Evolutionary conservation across 106 monocot species (phyloP), one percentile per base, ranked within the genome.

Genomic region (Acanthochlamys bracteata): DNA sequence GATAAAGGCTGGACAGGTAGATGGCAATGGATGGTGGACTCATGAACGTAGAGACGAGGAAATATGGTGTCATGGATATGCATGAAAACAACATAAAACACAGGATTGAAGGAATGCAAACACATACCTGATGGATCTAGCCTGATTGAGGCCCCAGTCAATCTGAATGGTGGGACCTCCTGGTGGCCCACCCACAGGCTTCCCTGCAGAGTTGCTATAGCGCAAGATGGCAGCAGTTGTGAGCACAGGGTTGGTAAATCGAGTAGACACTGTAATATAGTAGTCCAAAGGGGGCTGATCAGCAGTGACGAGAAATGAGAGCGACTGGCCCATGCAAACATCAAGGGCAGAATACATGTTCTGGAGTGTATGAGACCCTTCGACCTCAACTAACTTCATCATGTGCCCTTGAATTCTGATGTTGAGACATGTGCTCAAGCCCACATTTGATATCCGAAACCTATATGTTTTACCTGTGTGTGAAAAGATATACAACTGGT

Each of bases 341-440:
- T 81, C 81, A 22, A 81, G 76, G 21, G 81, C 76, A 21, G 76
- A 68, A 20, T 76, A 81, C 25, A 39, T 55, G 65, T 47, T 76
- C 64, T 81, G 81, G 13, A 81, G 23, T 10, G 81, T 72, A 63
- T 81, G 81, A 25, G 81, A 81, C 11, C 81, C 81, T 53, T 81
- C 81, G 8, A 76, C 73, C 33, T 81, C 81, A 16, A 81, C 76
- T 45, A 81, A 63, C 64, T 76, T 69, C 81, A 81, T 76, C 42
- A 33, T 55, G 76, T 81, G 81, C 16, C 81, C 81, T 76, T 81
- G 76, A 59, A 81, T 72, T 54, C 81, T 72, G 41, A 81, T 61
- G 76, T 81, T 81, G 19, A 81, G n/a, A 25, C 71, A 81, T 4
- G 75, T 73, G 2, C 68, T 53, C 59, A 81, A 53, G 15, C 81